Percentiles rank a stretch among this genome's conserved stretches.
Evolutionary conservation across 1,284 basidiomycete species (phyloP).

Genomic region (Anthracocystis setariae): DNA sequence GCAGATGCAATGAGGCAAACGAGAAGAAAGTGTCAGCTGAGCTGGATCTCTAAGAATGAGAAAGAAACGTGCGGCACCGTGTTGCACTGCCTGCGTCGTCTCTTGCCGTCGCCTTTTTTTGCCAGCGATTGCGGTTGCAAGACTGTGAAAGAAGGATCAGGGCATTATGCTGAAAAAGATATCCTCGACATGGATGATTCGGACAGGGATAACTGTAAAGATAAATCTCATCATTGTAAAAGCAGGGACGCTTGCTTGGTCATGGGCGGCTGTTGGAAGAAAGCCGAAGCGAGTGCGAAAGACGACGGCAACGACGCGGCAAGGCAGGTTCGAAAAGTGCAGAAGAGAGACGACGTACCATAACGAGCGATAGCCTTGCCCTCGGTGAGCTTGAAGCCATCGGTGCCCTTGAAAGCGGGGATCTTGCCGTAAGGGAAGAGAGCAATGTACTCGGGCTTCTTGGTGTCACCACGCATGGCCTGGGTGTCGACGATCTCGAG

Average conservation of each 20-base stretch:
- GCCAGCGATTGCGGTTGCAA: background rate
- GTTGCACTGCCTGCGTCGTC: conserved; percentile 2
- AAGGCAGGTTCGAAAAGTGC: background rate
- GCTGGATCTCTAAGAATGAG: background rate
- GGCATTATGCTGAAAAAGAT: conserved; percentile 59
- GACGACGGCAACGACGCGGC: background rate
- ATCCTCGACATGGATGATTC: conserved; percentile 73
- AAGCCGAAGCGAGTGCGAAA: background rate
- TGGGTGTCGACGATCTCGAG: conserved; percentile 57
- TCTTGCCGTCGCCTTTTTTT: background rate
- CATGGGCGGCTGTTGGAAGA: background rate
- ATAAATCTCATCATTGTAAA: conserved; percentile 69
- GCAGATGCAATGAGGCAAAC: background rate
- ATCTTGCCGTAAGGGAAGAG: conserved; percentile 70
- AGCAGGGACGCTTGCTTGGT: background rate
- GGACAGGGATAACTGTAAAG: conserved; percentile 68
- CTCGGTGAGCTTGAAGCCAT: conserved; percentile 86
- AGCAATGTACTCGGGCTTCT: conserved; percentile 62
- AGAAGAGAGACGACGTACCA: conserved; percentile 74
- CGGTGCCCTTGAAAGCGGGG: conserved; percentile 80
- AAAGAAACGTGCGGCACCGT: background rate
- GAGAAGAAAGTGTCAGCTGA: conserved; percentile 13
- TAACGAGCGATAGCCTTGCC: conserved; percentile 84
- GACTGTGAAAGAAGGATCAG: conserved; percentile 28
- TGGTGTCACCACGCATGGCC: conserved; percentile 48